Conservation (phyloP, 129 eudicot species). For the Tanacetum coccineum region DNA sequence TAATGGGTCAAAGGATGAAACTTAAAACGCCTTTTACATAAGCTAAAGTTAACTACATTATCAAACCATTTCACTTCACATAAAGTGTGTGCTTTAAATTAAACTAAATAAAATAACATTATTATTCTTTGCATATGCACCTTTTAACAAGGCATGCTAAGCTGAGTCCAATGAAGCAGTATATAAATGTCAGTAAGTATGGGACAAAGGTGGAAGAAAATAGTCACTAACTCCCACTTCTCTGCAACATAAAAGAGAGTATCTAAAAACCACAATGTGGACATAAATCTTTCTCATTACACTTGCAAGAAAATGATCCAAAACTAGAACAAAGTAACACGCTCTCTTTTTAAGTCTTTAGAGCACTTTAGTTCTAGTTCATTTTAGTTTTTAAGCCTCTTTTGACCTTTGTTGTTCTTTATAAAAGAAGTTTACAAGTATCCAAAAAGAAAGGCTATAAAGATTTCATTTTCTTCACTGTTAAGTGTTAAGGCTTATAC, state of each 20-base stretch:
- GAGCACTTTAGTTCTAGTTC: not conserved
- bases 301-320: constrained; percentile 1
- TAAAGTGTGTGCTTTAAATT: constrained; percentile 11
- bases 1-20: constrained; percentile 3
- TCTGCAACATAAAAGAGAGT: constrained; percentile 35
- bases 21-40: constrained; percentile 15
- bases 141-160: constrained; percentile 32
- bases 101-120: constrained; percentile 4
- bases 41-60: constrained; percentile 6
- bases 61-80: constrained; percentile 1
- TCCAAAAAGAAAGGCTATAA: constrained; percentile 24
- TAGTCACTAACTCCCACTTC: constrained; percentile 77
- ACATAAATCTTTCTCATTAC: constrained; percentile 1
- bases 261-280: constrained; percentile 18
- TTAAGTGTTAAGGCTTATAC: constrained; percentile 23
- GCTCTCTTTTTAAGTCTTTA: constrained; percentile 9
- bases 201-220: constrained; percentile 45
- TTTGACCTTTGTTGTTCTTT: constrained; percentile 1
- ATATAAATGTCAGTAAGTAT: constrained; percentile 33
- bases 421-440: constrained; percentile 10
- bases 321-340: not conserved
- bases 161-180: constrained; percentile 17
- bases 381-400: constrained; percentile 25
- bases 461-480: constrained; percentile 25
- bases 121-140: constrained; percentile 7